phyloP scores from a whole-genome alignment of 495 filamentous ascomycete species.

The Jackrogersella multiformis region DNA sequence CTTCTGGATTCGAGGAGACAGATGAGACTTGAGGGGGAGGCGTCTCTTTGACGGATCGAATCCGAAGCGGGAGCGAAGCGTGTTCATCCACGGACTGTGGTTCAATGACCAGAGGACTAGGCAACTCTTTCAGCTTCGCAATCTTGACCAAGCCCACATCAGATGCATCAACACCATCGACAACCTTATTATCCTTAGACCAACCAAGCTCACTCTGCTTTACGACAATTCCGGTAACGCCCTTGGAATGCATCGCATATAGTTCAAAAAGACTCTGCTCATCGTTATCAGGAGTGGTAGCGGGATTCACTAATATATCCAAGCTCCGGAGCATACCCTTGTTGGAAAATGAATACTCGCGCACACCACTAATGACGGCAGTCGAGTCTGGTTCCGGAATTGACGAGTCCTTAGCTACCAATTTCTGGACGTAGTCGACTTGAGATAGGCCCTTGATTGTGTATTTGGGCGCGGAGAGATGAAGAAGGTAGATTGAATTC shows the following conservation, averaged over 20 bases:
- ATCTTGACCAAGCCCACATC: slow-evolving; percentile 67
- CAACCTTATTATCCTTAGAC: slow-evolving; percentile 83
- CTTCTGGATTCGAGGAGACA: slow-evolving; percentile 27
- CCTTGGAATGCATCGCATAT: slow-evolving; percentile 96
- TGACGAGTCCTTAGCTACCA: slow-evolving; percentile 74
- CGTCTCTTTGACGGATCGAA: slow-evolving; percentile 51
- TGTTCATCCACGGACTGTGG: slow-evolving; percentile 39
- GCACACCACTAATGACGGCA: slow-evolving; percentile 92
- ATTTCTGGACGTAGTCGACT: slow-evolving; percentile 80
- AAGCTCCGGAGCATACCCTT: slow-evolving; percentile 91
- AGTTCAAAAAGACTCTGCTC: slow-evolving; percentile 83
- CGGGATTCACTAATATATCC: slow-evolving; percentile 76
- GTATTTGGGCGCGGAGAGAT: slow-evolving; percentile 92
- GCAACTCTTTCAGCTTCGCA: slow-evolving; percentile 53
- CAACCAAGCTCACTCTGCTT: slow-evolving; percentile 90
- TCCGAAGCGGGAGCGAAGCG: slow-evolving; percentile 47
- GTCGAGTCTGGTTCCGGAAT: slow-evolving; percentile 89
- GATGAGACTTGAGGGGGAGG: slow-evolving; percentile 30
- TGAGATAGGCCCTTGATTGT: slow-evolving; percentile 82
- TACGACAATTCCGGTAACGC: slow-evolving; percentile 85
- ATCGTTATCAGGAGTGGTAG: slow-evolving; percentile 61
- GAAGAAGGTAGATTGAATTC: slow-evolving; percentile 96
- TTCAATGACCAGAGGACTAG: slow-evolving; percentile 47
- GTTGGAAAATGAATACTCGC: slow-evolving; percentile 90
- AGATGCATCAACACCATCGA: slow-evolving; percentile 77